These are phyloP conservation scores for Schizothecium vesticola DNA, from an alignment of 495 filamentous ascomycete genomes.

Conservation along the genomic window DNA sequence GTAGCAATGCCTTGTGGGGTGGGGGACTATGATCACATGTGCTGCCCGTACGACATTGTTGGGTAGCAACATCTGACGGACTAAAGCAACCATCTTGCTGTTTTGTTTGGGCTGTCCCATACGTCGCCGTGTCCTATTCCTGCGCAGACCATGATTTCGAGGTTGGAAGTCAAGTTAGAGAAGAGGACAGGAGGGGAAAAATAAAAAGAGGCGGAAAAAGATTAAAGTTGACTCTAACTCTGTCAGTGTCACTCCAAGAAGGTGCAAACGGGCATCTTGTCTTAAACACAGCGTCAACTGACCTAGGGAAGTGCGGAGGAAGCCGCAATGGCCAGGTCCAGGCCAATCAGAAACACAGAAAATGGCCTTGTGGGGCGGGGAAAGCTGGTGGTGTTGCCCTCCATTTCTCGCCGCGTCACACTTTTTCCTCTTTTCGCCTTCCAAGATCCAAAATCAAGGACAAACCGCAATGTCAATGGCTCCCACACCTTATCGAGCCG, in stretches of 20 bases:
- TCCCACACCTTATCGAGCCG: background rate
- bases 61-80: too few species aligned
- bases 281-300: background rate
- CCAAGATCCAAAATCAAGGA: background rate
- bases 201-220: background rate
- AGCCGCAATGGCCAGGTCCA: background rate
- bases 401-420: background rate
- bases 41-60: too few species aligned
- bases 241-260: background rate
- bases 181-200: background rate
- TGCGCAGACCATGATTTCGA: too few species aligned
- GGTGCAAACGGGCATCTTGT: background rate
- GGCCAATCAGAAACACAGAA: background rate
- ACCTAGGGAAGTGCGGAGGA: background rate
- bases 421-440: background rate
- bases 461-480: background rate
- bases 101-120: too few species aligned
- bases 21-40: background rate
- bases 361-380: background rate
- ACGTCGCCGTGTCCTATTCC: too few species aligned
- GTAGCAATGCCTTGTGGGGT: background rate
- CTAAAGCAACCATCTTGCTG: too few species aligned
- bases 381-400: background rate
- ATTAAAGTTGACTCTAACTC: too few species aligned
- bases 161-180: background rate